phyloP scores from a whole-genome alignment of 257 asterid species.

The Fraxinus pennsylvanica region DNA sequence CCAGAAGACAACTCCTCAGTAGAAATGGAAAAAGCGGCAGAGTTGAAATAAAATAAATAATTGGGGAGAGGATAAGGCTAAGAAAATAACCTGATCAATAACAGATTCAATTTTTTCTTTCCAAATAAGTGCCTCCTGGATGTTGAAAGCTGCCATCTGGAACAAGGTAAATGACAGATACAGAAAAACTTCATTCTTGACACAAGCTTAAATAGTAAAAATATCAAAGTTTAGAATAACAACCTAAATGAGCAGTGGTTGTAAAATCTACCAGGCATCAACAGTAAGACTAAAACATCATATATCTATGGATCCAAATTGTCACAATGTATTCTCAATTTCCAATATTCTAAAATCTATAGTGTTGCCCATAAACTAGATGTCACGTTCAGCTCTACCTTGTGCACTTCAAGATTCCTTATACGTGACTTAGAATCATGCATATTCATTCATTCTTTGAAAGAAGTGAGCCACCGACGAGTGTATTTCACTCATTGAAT shows the following conservation, averaged over 20 bases:
- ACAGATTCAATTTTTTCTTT: conserved; percentile 80
- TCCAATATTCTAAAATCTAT: conserved; percentile 4
- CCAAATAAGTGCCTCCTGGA: conserved; percentile 88
- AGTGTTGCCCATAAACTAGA: conserved; percentile 7
- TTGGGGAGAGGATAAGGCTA: conserved; percentile 20
- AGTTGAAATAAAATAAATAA: conserved; percentile 12
- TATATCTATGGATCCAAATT: neutral
- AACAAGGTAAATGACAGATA: conserved; percentile 24
- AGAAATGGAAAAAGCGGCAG: neutral
- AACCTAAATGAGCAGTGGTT: conserved; percentile 12
- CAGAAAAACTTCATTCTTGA: conserved; percentile 14
- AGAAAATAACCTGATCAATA: conserved; percentile 75
- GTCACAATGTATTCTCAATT: conserved; percentile 15
- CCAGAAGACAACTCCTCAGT: neutral
- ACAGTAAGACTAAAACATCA: conserved; percentile 10
- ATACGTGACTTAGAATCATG: conserved; percentile 17
- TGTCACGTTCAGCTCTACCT: conserved; percentile 20
- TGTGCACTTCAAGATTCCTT: conserved; percentile 10
- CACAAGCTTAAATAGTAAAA: conserved; percentile 20
- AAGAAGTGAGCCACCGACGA: neutral
- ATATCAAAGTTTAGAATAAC: neutral
- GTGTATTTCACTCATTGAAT: too few species aligned
- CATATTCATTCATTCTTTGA: conserved; percentile 11
- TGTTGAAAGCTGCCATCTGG: conserved; percentile 98
- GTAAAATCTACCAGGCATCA: neutral